Base-by-base conservation (phyloP, 2,329 filamentous ascomycete genomes). In the Cryphonectria radicalis region DNA sequence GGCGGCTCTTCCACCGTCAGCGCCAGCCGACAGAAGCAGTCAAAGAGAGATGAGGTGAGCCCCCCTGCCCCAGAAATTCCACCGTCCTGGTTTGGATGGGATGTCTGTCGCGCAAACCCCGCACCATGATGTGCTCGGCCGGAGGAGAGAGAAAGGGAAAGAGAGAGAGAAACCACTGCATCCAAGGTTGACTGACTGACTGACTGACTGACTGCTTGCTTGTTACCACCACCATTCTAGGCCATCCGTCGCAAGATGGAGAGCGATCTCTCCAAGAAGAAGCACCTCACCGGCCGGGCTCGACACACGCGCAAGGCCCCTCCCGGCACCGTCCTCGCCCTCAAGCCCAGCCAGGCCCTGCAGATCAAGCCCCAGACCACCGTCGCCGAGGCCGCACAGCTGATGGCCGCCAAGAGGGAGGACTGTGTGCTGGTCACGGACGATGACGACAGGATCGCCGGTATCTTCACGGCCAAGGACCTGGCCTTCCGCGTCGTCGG, bases 381-480 rank as follows among this genome's bases (percentile, higher is more conserved):
- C 66, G 95, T 99, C 70, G 92, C 96, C 74, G 96, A 99, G 84
- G 96, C 96, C 65, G 96, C 96, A 57, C 96, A 99, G 85, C 86
- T 99, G 79, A 99, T 99, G 96, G 96, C 96, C 70, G 96, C 96
- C 66, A 99, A 99, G 88, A 89, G 96, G 77, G 96, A 99, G 82
- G 96, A 99, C 81, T 99, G 96, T 78, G 96, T 99, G 55, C 85
- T 99, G 73, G 96, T 99, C 35, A 99, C 96, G 59, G 96, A 99
- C 81, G 95, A 98, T 75, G 95, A 99, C 82, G 96, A 99, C 79
- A 90, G 96, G 63, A 99, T 99, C 83, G 93, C 96, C 62, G 96
- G 96, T 84, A 99, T 99, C 81, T 99, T 99, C 82, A 99, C 96
- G 0, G 96, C 96, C 76, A 99, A 99, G 86, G 96, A 99, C 85